Evolutionary conservation across 2,329 filamentous ascomycete genomes (phyloP), one percentile per base, ranked within the genome.

Genomic region (Coleophoma eucalyptorum): DNA sequence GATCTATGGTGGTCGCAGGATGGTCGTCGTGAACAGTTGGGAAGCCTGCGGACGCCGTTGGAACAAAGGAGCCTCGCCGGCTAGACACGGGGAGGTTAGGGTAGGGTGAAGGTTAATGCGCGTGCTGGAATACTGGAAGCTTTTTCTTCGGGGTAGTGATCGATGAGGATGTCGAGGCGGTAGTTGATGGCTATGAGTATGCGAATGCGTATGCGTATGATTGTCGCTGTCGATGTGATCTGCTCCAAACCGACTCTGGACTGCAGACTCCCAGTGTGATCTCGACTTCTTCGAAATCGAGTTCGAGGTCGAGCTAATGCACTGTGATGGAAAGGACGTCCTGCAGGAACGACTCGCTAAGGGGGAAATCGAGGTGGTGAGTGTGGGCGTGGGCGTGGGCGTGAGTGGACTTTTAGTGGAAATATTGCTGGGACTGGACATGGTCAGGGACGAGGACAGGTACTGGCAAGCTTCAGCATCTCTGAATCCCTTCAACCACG

Each of bases 1-100:
- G 37, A 12, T 53, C 54, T 48, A 54, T 49, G 52, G 45, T 50
- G 35, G 61, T 48, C 50, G 58, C 54, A 49, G 55, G 31, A 20
- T 10, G 15, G 19, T 21, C 18, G 26, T 21, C n/a, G 42, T 44
- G 12, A 43, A 16, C 41, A 19, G 41, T 21, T 43, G 41, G 15
- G n/a, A 13, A 26, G 20, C 42, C 42, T 44, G 42, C 19, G 42
- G 42, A 44, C 19, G 42, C 42, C 42, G 41, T 43, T 43, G 41
- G 41, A 26, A 43, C 20, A 20, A 15, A 40, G 21, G 42, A n/a
- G 19, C 42, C 18, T n/a, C 42, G 19, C 11, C 19, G 42, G 19
- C n/a, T 26, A 32, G 26, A 12, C 35, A 38, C n/a, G 35, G 35
- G 20, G 12, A 16, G n/a, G 44, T 16, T 13, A 33, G 26, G n/a